Percentiles rank a stretch among this genome's conserved stretches.
phyloP scores from a whole-genome alignment of 768 basidiomycete species.

The Termitomyces titanicus region DNA sequence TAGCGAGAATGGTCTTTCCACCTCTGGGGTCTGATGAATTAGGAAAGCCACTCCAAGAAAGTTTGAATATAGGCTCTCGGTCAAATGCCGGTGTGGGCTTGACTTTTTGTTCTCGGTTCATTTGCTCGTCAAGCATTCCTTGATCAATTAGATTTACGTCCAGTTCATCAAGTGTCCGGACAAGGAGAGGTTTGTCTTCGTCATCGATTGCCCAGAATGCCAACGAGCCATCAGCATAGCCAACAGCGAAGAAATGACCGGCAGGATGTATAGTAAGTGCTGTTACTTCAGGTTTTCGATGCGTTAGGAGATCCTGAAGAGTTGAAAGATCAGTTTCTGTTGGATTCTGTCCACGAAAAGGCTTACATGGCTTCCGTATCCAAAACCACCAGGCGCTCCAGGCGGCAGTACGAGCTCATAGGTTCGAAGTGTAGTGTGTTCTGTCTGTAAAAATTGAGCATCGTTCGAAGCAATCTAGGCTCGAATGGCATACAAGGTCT shows the following conservation, averaged over 20 bases:
- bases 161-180: conserved; percentile 58
- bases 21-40: conserved; percentile 62
- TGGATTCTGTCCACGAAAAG: background rate
- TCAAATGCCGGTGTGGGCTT: conserved; percentile 14
- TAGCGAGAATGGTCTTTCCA: conserved; percentile 67
- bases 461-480: background rate
- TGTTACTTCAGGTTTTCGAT: conserved; percentile 68
- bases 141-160: conserved; percentile 56
- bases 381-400: conserved; percentile 77
- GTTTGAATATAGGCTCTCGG: conserved; percentile 81
- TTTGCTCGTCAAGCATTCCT: conserved; percentile 39
- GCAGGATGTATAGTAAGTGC: conserved; percentile 71
- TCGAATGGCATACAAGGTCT: conserved; percentile 44
- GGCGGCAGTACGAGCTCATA: conserved; percentile 74
- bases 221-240: conserved; percentile 79
- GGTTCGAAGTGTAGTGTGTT: conserved; percentile 49
- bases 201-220: conserved; percentile 84
- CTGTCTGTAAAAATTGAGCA: conserved; percentile 28
- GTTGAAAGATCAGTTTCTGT: background rate
- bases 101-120: conserved; percentile 19
- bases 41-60: conserved; percentile 79
- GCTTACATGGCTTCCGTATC: conserved; percentile 54
- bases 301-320: conserved; percentile 60
- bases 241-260: conserved; percentile 73
- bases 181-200: conserved; percentile 68